Conservation (phyloP, 1,284 basidiomycete genomes). For the Taiwanofungus camphoratus region DNA sequence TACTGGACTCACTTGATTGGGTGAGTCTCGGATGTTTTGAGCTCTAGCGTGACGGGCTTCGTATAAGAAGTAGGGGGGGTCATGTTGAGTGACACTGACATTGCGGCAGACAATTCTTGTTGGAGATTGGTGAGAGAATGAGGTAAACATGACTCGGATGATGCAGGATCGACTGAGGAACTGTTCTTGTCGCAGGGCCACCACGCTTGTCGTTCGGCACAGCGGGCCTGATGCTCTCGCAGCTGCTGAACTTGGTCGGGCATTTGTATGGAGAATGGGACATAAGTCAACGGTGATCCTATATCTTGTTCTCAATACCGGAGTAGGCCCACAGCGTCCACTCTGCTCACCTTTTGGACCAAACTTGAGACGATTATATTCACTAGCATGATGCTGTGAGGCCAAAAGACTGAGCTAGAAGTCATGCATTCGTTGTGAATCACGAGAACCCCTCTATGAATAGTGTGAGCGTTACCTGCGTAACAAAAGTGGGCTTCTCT, state of each 20-base stretch:
- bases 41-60: conserved; percentile 17
- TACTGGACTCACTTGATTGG: conserved; percentile 67
- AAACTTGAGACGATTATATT: conserved; percentile 75
- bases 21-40: conserved; percentile 79
- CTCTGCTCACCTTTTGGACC: conserved; percentile 53
- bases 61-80: conserved; percentile 9
- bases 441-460: no score
- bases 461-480: not conserved
- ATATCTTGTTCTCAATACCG: conserved; percentile 2
- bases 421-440: not conserved
- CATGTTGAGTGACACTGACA: conserved; percentile 35
- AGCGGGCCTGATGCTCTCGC: conserved; percentile 53
- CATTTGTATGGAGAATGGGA: conserved; percentile 65
- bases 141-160: conserved; percentile 7
- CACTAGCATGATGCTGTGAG: conserved; percentile 77
- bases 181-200: conserved; percentile 36
- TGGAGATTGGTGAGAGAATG: conserved; percentile 31
- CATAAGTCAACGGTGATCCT: conserved; percentile 57
- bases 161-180: not conserved
- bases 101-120: conserved; percentile 48
- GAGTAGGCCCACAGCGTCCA: not conserved
- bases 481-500: not conserved
- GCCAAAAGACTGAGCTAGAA: conserved; percentile 55
- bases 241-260: conserved; percentile 60
- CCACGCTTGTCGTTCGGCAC: conserved; percentile 43